Base-by-base conservation (phyloP, 495 filamentous ascomycete genomes). In the Jackrogersella minutella region DNA sequence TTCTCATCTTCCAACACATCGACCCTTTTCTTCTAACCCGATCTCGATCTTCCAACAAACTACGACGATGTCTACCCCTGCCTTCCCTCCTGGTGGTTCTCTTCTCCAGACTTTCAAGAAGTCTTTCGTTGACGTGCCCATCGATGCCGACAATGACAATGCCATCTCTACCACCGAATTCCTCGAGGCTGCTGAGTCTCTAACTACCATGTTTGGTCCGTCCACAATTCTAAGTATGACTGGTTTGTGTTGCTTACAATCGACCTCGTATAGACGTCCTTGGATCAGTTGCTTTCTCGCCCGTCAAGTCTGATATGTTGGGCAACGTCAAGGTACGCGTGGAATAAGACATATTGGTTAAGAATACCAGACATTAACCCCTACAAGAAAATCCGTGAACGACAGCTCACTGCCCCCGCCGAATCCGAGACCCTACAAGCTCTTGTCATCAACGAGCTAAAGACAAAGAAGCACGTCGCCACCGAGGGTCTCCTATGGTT, bases 401-500 rank as follows among this genome's bases (percentile, higher is more conserved):
- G 93, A 59, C 88, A 92, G 73, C 84, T 88, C 34, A 90, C 88
- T 58, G 85, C 92, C 60, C 92, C 94, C 17, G 78, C 79, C 50
- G 87, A 92, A 50, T 96, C 91, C 43, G 80, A 84, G 66, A 96
- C 87, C 30, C 78, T 99, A 34, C 95, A 99, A 76, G 84, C 86
- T 41, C 91, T 97, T 50, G 89, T 92, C 49, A 51, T 84, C 34
- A 96, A 92, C 73, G 95, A 99, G 80, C 78, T 96, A 67, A 93
- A 93, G 81, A 84, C 85, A 28, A 92, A 91, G 78, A 90, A 93
- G 75, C 90, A 97, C 77, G 85, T 77, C 41, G 95, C 95, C 22
- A 85, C 91, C 24, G 94, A 97, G 76, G 96, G 93, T 14, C 81
- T 98, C 39, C 76, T 97, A 19, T 99, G 95, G 95, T 86, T 99